These are phyloP conservation scores for Alternaria dauci DNA, from an alignment of 2,329 filamentous ascomycete genomes.

Conservation along the genomic window DNA sequence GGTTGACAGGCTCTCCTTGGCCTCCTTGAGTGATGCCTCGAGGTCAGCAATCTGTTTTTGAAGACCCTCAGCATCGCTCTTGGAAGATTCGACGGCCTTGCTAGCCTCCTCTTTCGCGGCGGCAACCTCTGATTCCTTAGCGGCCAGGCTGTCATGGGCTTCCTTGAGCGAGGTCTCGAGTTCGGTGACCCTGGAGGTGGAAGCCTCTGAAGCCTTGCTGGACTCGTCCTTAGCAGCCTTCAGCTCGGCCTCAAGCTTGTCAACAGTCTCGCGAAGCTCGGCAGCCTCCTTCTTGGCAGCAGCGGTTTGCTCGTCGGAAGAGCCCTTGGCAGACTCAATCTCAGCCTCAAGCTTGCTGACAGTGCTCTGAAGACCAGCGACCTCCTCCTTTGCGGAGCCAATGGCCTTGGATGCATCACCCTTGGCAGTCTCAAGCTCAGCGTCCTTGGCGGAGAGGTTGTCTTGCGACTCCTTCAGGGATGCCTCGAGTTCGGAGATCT, in stretches of 20 bases:
- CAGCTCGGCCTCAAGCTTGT: slow-evolving; percentile 27
- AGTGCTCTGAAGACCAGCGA: slow-evolving; percentile 31
- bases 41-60: slow-evolving; percentile 33
- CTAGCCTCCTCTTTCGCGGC: slow-evolving; percentile 28
- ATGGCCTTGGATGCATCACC: slow-evolving; percentile 26
- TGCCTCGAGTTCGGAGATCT: slow-evolving; percentile 39
- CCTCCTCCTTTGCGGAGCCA: slow-evolving; percentile 35
- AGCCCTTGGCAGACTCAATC: slow-evolving; percentile 26
- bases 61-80: slow-evolving; percentile 25
- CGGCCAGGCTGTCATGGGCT: slow-evolving; percentile 25
- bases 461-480: slow-evolving; percentile 36
- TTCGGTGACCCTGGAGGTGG: slow-evolving; percentile 34
- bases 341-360: slow-evolving; percentile 38
- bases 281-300: slow-evolving; percentile 25
- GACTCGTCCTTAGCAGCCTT: slow-evolving; percentile 24
- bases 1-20: slow-evolving; percentile 16
- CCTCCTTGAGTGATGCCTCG: slow-evolving; percentile 23
- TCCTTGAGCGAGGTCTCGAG: slow-evolving; percentile 33
- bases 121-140: slow-evolving; percentile 36
- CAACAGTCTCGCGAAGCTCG: slow-evolving; percentile 20
- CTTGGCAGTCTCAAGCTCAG: slow-evolving; percentile 29
- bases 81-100: slow-evolving; percentile 30
- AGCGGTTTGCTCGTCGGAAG: slow-evolving; percentile 23
- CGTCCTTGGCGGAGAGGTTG: slow-evolving; percentile 30
- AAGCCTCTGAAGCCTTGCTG: slow-evolving; percentile 29